Conservation (phyloP, 2,329 filamentous ascomycete species). For the Hawksworthiomyces lignivorus region DNA sequence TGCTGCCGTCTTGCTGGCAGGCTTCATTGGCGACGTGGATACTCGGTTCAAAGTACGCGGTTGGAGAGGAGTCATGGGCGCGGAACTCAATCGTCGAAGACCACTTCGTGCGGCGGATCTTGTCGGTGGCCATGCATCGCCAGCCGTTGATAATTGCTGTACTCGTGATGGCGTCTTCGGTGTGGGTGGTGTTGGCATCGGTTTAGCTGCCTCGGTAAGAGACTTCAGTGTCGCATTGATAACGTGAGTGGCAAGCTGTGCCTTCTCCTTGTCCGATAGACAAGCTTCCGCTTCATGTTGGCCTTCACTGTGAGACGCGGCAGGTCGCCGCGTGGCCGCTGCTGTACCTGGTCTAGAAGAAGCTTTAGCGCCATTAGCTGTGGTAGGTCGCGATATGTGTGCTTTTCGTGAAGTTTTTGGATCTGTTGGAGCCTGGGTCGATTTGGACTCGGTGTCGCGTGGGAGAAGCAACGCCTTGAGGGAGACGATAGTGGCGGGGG, state of each 20-base stretch:
- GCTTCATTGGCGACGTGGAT: slow-evolving; percentile 41
- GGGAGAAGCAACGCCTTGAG: slow-evolving; percentile 39
- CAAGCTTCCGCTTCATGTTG: slow-evolving; percentile 10
- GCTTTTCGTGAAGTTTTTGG: slow-evolving; percentile 7
- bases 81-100: slow-evolving; percentile 47
- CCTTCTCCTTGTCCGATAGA: slow-evolving; percentile 52
- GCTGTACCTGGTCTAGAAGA: slow-evolving; percentile 18
- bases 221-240: slow-evolving; percentile 64
- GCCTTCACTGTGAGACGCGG: slow-evolving; percentile 3
- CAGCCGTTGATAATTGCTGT: background rate
- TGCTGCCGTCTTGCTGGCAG: slow-evolving; percentile 19
- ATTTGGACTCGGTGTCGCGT: slow-evolving; percentile 22
- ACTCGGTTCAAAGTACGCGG: slow-evolving; percentile 54
- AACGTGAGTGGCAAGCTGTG: slow-evolving; percentile 62
- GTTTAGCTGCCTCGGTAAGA: slow-evolving; percentile 59
- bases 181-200: slow-evolving; percentile 22
- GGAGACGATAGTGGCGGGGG: slow-evolving; percentile 33
- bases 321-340: slow-evolving; percentile 17
- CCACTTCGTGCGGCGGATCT: slow-evolving; percentile 31
- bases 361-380: slow-evolving; percentile 5
- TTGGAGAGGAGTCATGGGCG: slow-evolving; percentile 54
- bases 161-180: slow-evolving; percentile 2
- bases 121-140: no score
- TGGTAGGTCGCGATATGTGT: slow-evolving; percentile 18
- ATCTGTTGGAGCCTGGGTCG: slow-evolving; percentile 17